Percentiles rank a stretch among this genome's conserved stretches.
These are phyloP conservation scores for Melastoma malabathricum DNA, from an alignment of 345 rosid species.

Conservation along the genomic window DNA sequence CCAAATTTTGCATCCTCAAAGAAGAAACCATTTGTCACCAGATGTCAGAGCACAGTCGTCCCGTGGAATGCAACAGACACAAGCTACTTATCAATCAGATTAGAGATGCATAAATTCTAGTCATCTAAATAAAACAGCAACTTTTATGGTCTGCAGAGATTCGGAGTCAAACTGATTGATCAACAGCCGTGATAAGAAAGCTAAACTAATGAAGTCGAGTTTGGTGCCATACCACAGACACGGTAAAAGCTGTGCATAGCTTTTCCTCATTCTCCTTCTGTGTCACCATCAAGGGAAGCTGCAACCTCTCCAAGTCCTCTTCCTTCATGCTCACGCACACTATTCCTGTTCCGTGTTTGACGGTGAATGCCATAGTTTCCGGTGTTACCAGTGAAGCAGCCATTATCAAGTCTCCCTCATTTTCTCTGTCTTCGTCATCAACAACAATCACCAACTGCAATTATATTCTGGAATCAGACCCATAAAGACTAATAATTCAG, in stretches of 20 bases:
- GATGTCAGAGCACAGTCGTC: not conserved
- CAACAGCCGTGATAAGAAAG: too few relatives aligned
- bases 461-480: conserved; percentile 2
- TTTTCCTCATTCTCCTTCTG: conserved; percentile 78
- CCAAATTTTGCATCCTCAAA: conserved; percentile 62
- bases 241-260: conserved; percentile 74
- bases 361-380: conserved; percentile 83
- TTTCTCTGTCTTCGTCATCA: conserved; percentile 91
- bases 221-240: conserved; percentile 53
- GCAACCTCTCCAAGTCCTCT: conserved; percentile 66
- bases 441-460: conserved; percentile 56
- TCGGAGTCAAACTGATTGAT: too few relatives aligned
- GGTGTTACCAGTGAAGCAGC: conserved; percentile 69
- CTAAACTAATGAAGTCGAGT: too few relatives aligned
- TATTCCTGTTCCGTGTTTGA: conserved; percentile 83
- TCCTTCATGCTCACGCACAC: conserved; percentile 83
- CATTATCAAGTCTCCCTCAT: conserved; percentile 90
- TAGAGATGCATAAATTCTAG: too few relatives aligned
- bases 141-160: too few relatives aligned
- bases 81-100: too few relatives aligned
- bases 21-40: not conserved
- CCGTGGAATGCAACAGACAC: too few relatives aligned
- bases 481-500: not conserved
- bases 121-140: too few relatives aligned
- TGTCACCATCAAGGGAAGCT: conserved; percentile 77